Base-by-base conservation (phyloP, 495 filamentous ascomycete genomes). In the Penicillium silybi region DNA sequence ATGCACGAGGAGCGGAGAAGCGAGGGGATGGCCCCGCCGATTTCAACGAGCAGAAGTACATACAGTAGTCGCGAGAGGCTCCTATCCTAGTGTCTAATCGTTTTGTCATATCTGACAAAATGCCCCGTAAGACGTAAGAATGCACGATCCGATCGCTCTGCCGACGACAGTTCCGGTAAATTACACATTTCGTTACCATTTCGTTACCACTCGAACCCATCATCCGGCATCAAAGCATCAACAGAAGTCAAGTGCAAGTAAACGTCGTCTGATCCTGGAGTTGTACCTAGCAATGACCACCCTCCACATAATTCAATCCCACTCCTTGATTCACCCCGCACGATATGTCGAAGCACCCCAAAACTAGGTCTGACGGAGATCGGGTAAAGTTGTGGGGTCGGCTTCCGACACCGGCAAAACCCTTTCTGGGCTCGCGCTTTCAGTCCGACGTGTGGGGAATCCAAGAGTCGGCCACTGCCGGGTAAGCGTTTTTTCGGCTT, bases 401-500 rank as follows among this genome's bases (percentile, higher is more conserved):
- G 56, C 51, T 58, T 58, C 56, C 56, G 56, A 58, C 46, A 47
- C 51, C 56, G 56, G 56, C 51, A 58, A 58, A 58, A 38, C 38
- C 26, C 50, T 50, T 58, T 43, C 3, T 51, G 49, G 50, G 29
- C 16, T 47, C 44, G 48, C 53, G 6, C 38, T 47, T 23, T 13
- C 46, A 19, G 25, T 57, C 54, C 48, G 55, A 57, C 16, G 19
- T 57, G 55, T 57, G 55, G 55, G 50, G 50, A 48, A 50, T 5
- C 15, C 32, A 11, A 20, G 39, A 32, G 29, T 54, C n/a, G 44
- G 44, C 40, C 19, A 23, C 19, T 18, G 41, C 56, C 56, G 56
- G 56, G 16, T 59, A 59, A 59, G 52, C 48, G 56, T 55, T 59
- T 59, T 59, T 43, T 59, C 56, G 56, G 56, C 56, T 59, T 45